Conservation (phyloP, 176 grass and related monocot genomes). For the Guadua angustifolia region DNA sequence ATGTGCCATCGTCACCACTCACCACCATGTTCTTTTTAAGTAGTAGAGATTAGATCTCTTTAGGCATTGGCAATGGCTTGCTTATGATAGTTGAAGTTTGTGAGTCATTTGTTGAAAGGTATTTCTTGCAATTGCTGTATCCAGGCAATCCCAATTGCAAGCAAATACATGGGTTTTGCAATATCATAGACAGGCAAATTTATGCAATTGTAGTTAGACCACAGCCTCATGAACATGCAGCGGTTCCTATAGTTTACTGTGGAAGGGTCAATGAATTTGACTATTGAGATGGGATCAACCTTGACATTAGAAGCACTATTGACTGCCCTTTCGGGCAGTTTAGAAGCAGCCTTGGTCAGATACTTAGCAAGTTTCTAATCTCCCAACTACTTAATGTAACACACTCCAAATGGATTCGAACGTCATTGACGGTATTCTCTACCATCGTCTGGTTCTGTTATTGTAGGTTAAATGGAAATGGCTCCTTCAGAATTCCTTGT, state of each 20-base stretch:
- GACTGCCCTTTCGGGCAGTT: neutral
- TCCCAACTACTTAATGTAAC: neutral
- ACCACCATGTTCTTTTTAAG: too few species aligned
- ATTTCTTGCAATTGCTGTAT: neutral
- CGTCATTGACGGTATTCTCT: neutral
- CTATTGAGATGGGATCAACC: neutral
- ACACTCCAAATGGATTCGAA: neutral
- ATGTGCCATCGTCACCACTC: too few species aligned
- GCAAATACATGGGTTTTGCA: neutral
- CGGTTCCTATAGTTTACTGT: neutral
- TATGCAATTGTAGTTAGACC: neutral
- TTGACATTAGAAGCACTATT: neutral
- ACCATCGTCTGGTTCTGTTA: neutral
- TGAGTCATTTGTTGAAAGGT: slow-evolving; percentile 16
- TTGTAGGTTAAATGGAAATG: neutral
- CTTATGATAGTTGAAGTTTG: neutral
- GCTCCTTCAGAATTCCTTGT: neutral
- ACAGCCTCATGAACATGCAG: neutral
- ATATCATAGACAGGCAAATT: neutral
- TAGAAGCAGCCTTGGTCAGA: neutral
- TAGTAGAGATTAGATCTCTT: neutral
- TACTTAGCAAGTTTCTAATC: neutral
- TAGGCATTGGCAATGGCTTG: neutral
- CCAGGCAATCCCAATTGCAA: slow-evolving; percentile 1
- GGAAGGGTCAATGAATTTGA: neutral